A percentile compares a stretch with the other conserved stretches of the same genome.
Conservation (phyloP, 1,139 yeast species). For the Hemisphaericaspora lyxosophila region DNA sequence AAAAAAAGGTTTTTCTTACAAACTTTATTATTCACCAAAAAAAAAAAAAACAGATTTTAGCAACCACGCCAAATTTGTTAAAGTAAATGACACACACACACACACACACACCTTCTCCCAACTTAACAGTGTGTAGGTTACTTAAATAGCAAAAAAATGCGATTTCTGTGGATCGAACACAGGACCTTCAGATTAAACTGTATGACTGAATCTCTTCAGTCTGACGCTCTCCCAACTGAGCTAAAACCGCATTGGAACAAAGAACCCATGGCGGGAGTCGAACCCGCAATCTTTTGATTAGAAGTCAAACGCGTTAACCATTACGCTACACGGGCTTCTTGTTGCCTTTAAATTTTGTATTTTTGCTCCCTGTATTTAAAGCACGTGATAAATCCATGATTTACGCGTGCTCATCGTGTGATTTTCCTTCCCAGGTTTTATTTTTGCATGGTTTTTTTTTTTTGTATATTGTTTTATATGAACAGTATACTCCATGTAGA, state of each 20-base stretch:
- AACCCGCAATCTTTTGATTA: conserved; percentile 48
- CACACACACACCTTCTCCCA: not conserved
- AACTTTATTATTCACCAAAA: not conserved
- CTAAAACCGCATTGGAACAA: conserved; percentile 59
- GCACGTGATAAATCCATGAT: no score
- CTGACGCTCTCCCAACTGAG: conserved; percentile 91
- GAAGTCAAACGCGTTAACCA: conserved; percentile 50
- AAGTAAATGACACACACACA: not conserved
- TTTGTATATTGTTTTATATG: no score
- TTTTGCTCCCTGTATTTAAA: no score
- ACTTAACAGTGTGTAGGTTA: no score
- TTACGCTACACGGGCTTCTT: conserved; percentile 39
- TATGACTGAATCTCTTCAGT: conserved; percentile 56
- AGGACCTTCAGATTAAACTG: conserved; percentile 82
- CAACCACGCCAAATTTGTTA: not conserved
- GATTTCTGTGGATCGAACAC: conserved; percentile 93
- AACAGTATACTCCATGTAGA: no score
- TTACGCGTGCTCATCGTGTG: no score
- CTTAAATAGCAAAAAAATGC: conserved; percentile 46
- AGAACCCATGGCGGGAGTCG: conserved; percentile 48
- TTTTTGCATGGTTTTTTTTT: not conserved
- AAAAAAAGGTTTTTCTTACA: not conserved
- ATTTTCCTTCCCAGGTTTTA: no score
- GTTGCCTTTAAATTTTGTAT: no score
- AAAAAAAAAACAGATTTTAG: no score